A percentile compares a stretch with the other conserved stretches of the same genome.
These are phyloP conservation scores for Pythium myriotylum DNA, from an alignment of 352 stramenopile genomes.

Conservation along the genomic window DNA sequence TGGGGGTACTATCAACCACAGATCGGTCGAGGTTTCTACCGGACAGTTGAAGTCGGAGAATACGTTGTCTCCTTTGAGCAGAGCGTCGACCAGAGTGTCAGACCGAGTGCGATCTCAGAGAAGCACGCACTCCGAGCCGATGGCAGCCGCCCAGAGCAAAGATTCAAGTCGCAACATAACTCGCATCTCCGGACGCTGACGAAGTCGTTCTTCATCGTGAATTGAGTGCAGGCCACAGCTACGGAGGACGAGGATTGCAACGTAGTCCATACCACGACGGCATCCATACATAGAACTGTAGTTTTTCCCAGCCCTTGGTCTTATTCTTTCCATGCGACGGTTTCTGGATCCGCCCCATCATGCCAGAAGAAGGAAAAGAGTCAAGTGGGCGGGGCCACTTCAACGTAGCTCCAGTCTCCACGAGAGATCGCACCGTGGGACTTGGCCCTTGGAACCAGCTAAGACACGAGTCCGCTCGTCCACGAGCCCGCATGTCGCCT, in stretches of 20 bases:
- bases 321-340: conserved; percentile 10
- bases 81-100: conserved; percentile 15
- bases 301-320: neutral
- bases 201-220: conserved; percentile 25
- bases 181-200: conserved; percentile 6
- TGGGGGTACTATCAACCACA: conserved; percentile 62
- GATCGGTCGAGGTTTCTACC: conserved; percentile 45
- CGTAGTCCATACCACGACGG: neutral
- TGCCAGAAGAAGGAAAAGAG: conserved; percentile 2
- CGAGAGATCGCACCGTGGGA: too few species aligned
- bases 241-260: conserved; percentile 1
- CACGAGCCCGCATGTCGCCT: too few species aligned
- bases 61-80: conserved; percentile 58
- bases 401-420: too few species aligned
- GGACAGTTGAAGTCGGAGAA: conserved; percentile 41
- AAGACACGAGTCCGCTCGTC: too few species aligned
- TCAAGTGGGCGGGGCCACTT: conserved; percentile 1
- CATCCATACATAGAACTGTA: too few species aligned
- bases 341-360: neutral
- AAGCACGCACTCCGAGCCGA: too few species aligned
- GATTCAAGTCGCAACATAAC: too few species aligned
- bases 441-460: too few species aligned
- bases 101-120: too few species aligned
- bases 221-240: neutral
- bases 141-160: too few species aligned